Evolutionary conservation across 2,329 filamentous ascomycete species (phyloP).

Genomic region (Neonectria neomacrospora): DNA sequence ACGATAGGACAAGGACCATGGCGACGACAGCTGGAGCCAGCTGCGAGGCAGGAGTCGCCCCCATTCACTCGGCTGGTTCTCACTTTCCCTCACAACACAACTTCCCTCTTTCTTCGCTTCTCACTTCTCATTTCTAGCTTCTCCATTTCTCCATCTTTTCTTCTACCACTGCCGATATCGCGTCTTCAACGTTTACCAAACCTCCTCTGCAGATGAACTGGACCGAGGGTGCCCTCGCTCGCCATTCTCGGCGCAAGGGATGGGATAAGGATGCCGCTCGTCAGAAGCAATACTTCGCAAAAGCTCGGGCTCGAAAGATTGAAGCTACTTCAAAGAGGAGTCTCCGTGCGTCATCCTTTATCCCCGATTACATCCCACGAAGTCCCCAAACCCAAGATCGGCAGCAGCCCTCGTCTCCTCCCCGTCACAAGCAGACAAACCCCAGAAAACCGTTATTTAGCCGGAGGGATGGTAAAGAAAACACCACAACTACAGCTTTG

Average conservation of each 20-base stretch:
- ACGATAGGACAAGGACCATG: neutral
- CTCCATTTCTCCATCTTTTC: no score
- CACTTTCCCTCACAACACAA: neutral
- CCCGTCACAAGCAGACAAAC: constrained; percentile 20
- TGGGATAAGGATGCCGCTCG: constrained; percentile 49
- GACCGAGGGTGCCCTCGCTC: constrained; percentile 53
- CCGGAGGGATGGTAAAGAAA: neutral
- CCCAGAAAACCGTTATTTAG: constrained; percentile 29
- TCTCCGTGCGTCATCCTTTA: constrained; percentile 31
- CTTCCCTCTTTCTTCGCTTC: neutral
- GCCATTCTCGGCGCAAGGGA: constrained; percentile 49
- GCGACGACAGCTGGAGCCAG: neutral
- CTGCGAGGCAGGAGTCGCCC: neutral
- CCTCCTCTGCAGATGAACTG: constrained; percentile 52
- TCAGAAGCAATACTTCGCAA: constrained; percentile 54
- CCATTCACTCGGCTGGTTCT: neutral
- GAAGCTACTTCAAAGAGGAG: constrained; percentile 22
- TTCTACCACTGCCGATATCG: neutral
- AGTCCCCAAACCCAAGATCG: neutral
- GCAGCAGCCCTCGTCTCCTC: constrained; percentile 4
- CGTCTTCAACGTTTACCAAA: constrained; percentile 2
- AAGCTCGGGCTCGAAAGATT: constrained; percentile 43
- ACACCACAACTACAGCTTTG: neutral
- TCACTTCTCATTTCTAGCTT: no score
- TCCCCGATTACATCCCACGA: constrained; percentile 44